These are phyloP conservation scores for Erysiphe neolycopersici DNA, from an alignment of 2,329 filamentous ascomycete species.

Conservation along the genomic window DNA sequence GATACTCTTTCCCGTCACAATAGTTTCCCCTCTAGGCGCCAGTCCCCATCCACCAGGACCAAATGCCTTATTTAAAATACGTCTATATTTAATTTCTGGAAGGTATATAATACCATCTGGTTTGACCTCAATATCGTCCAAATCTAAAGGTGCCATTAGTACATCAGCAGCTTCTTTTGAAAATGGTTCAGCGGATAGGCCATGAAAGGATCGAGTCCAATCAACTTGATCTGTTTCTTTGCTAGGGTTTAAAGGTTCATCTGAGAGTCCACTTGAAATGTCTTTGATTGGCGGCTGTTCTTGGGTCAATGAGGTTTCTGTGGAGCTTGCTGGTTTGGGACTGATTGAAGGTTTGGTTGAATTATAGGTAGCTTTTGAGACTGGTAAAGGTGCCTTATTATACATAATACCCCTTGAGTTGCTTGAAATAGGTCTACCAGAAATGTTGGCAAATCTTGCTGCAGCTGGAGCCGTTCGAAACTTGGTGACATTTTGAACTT, in stretches of 20 bases:
- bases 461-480: too few relatives aligned
- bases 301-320: background rate
- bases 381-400: background rate
- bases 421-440: background rate
- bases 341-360: background rate
- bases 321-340: background rate
- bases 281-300: conserved; percentile 12
- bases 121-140: conserved; percentile 80
- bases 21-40: conserved; percentile 58
- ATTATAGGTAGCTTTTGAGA: background rate
- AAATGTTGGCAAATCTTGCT: background rate
- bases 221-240: conserved; percentile 29
- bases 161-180: conserved; percentile 34
- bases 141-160: conserved; percentile 33
- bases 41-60: conserved; percentile 91
- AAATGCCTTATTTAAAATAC: conserved; percentile 74
- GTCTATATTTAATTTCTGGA: conserved; percentile 91
- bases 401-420: background rate
- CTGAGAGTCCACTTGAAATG: conserved; percentile 23
- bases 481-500: background rate
- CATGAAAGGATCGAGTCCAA: conserved; percentile 48
- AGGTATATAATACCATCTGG: conserved; percentile 91
- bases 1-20: conserved; percentile 26
- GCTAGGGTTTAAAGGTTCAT: conserved; percentile 17
- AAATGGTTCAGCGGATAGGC: conserved; percentile 36